A percentile compares a stretch with the other conserved stretches of the same genome.
These are phyloP conservation scores for Colletotrichum eleusines DNA, from an alignment of 2,329 filamentous ascomycete species.

Conservation along the genomic window DNA sequence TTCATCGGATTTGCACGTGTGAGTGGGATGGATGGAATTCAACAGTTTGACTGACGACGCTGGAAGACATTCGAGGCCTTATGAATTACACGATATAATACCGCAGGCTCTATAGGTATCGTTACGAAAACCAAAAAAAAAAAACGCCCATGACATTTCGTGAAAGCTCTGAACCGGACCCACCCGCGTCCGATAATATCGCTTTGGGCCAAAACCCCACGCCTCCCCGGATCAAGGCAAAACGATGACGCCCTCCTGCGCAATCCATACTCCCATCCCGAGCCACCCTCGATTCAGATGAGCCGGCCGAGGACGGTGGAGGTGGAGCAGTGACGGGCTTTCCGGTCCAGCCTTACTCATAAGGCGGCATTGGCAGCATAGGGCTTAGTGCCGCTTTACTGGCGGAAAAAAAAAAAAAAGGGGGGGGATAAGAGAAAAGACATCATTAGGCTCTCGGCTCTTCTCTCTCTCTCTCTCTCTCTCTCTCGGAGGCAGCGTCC, in stretches of 20 bases:
- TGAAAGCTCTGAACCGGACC: constrained; percentile 26
- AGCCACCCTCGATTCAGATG: constrained; percentile 28
- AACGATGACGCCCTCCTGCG: neutral
- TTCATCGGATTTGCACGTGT: neutral
- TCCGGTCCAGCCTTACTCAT: constrained; percentile 16
- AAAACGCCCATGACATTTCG: constrained; percentile 35
- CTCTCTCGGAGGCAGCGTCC: neutral
- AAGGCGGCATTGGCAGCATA: neutral
- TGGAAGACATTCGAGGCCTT: neutral
- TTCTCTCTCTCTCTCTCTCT: too few relatives aligned
- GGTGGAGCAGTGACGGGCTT: constrained; percentile 24
- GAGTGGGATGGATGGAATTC: neutral
- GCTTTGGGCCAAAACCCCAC: constrained; percentile 7
- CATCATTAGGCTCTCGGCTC: neutral
- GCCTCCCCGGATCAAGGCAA: neutral
- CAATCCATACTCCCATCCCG: neutral
- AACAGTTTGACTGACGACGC: constrained; percentile 4
- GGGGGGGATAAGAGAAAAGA: neutral
- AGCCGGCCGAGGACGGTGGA: constrained; percentile 25
- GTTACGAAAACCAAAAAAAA: constrained; percentile 33
- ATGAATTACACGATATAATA: constrained; percentile 11
- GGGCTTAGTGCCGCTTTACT: neutral
- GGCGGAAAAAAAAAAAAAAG: neutral
- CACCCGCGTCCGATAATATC: constrained; percentile 7
- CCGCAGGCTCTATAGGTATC: constrained; percentile 27